phyloP scores from a whole-genome alignment of 371 early-diverging fungal species.

The Zychaea mexicana region DNA sequence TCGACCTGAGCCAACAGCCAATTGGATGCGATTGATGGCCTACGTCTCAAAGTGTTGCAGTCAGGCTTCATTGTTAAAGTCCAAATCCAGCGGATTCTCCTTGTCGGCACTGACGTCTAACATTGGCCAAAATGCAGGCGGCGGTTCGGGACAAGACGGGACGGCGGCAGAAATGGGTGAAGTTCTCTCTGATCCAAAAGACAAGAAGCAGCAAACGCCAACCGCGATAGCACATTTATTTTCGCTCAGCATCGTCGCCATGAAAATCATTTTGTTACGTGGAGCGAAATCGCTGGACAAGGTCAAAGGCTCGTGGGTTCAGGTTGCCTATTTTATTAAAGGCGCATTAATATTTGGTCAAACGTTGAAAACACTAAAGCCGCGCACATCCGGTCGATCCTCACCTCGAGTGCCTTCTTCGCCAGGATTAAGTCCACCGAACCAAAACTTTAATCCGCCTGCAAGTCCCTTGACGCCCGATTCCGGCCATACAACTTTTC shows the following conservation, averaged over 20 bases:
- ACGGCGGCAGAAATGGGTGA: constrained; percentile 12
- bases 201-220: constrained; percentile 39
- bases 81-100: constrained; percentile 44
- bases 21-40: constrained; percentile 47
- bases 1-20: constrained; percentile 35
- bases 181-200: constrained; percentile 25
- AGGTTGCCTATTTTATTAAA: constrained; percentile 40
- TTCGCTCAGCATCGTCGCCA: constrained; percentile 53
- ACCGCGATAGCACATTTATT: constrained; percentile 30
- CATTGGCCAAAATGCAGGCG: constrained; percentile 13
- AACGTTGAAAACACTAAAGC: constrained; percentile 19
- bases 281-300: constrained; percentile 44
- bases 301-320: constrained; percentile 47
- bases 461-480: constrained; percentile 10
- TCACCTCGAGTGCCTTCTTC: constrained; percentile 21
- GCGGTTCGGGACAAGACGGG: not conserved
- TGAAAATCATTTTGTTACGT: constrained; percentile 60
- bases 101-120: constrained; percentile 29
- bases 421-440: constrained; percentile 12
- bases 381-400: constrained; percentile 14
- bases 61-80: constrained; percentile 35
- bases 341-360: constrained; percentile 43
- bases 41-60: constrained; percentile 39
- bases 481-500: constrained; percentile 11
- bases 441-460: constrained; percentile 8